Evolutionary conservation across 371 early-diverging fungal species (phyloP), one percentile per base, ranked within the genome.

Genomic region (Rhizopus microsporus): DNA sequence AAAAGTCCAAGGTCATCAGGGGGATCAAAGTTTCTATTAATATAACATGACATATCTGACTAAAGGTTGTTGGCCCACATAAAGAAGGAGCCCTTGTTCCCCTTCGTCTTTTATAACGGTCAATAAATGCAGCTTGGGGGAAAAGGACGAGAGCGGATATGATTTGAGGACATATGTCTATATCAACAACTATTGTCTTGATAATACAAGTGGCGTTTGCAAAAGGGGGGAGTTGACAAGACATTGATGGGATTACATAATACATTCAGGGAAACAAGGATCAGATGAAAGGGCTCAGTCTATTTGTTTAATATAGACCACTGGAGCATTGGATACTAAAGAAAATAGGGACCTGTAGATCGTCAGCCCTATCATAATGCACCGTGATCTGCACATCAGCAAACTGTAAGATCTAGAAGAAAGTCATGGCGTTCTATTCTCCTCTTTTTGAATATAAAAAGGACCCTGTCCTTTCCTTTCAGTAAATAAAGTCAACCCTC

Each of bases 321-420:
- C 5, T 23, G 23, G 23, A 23, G 2, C 23, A 23, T 23, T 23
- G 23, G 2, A 23, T 23, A 23, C 23, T 23, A 23, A 42, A 15
- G n/a, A n/a, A 42, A 42, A n/a, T 3, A 15, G 29, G 59, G 15
- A 37, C 64, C 56, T 64, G 59, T 46, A 33, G 59, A 60, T 56
- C 57, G 60, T 46, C 64, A 39, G 40, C 10, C 64, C 64, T 63
- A 63, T 63, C 40, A 58, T 7, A 47, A 16, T 7, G 10, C 7
- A 16, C 10, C 42, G 15, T n/a, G n/a, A n/a, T 42, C n/a, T 42
- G 13, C 13, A 42, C 15, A 42, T n/a, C 9, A 42, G 5, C 10
- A 42, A 15, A 42, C 2, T 23, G 23, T 23, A 15, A 15, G 42
- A 42, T n/a, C 15, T n/a, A 13, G 42, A 7, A 42, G 15, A 42